Evolutionary conservation across 495 filamentous ascomycete species (phyloP).

Genomic region (Podospora pseudopauciseta): DNA sequence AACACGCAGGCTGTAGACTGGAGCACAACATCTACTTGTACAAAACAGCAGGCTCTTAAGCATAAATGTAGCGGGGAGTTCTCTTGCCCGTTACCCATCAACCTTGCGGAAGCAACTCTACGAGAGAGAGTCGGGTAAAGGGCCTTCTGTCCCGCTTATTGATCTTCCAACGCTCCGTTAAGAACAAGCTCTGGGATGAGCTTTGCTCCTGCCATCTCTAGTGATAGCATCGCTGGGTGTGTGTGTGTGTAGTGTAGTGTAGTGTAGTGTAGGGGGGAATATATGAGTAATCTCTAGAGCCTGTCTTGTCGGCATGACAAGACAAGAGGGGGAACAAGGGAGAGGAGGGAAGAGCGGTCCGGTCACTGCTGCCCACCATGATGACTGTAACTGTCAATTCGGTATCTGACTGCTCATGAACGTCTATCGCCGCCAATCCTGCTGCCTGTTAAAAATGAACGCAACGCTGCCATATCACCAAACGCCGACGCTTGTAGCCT

Average conservation of each 20-base stretch:
- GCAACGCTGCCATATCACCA: constrained; percentile 19
- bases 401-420: constrained; percentile 35
- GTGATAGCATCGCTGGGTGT: constrained; percentile 49
- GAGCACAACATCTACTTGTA: background rate
- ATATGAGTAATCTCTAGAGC: background rate
- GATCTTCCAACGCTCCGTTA: constrained; percentile 62
- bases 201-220: constrained; percentile 47
- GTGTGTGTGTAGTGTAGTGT: background rate
- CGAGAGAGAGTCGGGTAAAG: constrained; percentile 44
- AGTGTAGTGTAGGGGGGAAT: constrained; percentile 2
- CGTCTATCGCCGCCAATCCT: constrained; percentile 21
- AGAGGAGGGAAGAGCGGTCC: background rate
- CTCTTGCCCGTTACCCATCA: constrained; percentile 68
- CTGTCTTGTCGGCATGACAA: background rate
- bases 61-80: constrained; percentile 53
- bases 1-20: background rate
- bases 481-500: constrained; percentile 34
- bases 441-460: constrained; percentile 19
- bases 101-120: constrained; percentile 42
- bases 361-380: constrained; percentile 11
- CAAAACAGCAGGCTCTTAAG: background rate
- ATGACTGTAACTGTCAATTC: constrained; percentile 28
- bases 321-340: constrained; percentile 7
- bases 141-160: constrained; percentile 62
- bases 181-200: constrained; percentile 48